Percentiles rank a stretch among this genome's conserved stretches.
Conservation (phyloP, 192 early-diverging fungal species). For the Backusella psychrophila region DNA sequence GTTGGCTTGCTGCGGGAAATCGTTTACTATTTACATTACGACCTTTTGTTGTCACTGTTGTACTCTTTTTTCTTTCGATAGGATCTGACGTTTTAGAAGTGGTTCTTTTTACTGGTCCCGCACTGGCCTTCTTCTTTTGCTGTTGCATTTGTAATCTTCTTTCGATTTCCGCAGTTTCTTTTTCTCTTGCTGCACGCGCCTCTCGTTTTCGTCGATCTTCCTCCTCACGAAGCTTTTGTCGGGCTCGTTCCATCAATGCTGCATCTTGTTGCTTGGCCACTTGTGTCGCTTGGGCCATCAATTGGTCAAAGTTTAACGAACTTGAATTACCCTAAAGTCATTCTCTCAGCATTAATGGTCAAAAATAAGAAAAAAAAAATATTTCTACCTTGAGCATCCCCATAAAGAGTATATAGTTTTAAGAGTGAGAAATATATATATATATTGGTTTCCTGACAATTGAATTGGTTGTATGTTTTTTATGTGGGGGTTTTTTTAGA, state of each 20-base stretch:
- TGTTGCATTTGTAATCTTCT: neutral
- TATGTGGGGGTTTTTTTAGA: neutral
- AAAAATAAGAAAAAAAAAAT: neutral
- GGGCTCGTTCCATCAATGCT: conserved; percentile 6
- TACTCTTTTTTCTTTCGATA: neutral
- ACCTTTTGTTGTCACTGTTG: neutral
- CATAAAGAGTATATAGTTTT: neutral
- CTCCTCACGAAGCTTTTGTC: conserved; percentile 12
- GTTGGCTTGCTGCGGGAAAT: neutral
- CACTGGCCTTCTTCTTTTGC: neutral
- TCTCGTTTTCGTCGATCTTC: conserved; percentile 4
- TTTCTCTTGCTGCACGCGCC: neutral
- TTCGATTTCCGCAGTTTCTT: neutral
- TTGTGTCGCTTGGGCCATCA: conserved; percentile 21
- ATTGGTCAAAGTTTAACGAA: conserved; percentile 12
- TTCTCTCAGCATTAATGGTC: neutral
- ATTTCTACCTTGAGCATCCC: neutral
- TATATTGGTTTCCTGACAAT: neutral
- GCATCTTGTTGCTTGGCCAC: conserved; percentile 24
- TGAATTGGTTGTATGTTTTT: neutral
- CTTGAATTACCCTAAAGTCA: conserved; percentile 9
- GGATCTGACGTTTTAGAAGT: neutral
- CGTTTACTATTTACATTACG: conserved; percentile 7
- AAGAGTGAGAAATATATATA: neutral
- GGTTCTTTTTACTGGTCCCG: neutral